Percentiles rank a stretch among this genome's conserved stretches.
Evolutionary conservation across 2,329 filamentous ascomycete species (phyloP).

Genomic region (Teratosphaeria zuluensis): DNA sequence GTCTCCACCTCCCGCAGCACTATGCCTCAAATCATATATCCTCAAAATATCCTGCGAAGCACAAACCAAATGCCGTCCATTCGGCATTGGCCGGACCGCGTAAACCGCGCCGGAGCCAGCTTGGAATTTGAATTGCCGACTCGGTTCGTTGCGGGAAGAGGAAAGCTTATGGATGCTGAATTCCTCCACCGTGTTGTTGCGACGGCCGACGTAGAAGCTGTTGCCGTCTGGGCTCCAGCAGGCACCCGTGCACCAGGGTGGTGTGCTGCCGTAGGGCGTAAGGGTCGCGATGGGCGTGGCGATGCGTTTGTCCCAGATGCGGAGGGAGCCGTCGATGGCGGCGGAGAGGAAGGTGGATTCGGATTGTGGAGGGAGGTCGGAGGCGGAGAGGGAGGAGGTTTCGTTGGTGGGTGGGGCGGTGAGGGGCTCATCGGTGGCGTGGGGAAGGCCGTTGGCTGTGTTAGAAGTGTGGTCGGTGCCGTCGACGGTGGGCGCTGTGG

Average conservation of each 20-base stretch:
- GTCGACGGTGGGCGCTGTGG: conserved; percentile 1
- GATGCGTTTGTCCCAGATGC: conserved; percentile 85
- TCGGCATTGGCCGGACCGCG: conserved; percentile 81
- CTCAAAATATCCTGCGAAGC: conserved; percentile 89
- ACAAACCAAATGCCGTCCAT: conserved; percentile 83
- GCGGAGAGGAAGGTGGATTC: conserved; percentile 81
- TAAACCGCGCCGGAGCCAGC: conserved; percentile 82
- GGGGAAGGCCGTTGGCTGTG: conserved; percentile 41
- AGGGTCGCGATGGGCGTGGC: conserved; percentile 71
- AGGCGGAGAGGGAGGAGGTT: conserved; percentile 7
- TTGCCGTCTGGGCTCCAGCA: conserved; percentile 97
- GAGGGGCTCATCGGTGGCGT: conserved; percentile 36
- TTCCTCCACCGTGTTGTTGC: conserved; percentile 91
- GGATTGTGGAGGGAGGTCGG: conserved; percentile 42
- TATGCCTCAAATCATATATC: conserved; percentile 65
- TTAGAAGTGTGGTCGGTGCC: conserved; percentile 2
- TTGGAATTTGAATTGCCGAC: conserved; percentile 77
- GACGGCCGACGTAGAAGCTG: conserved; percentile 80
- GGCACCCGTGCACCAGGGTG: conserved; percentile 95
- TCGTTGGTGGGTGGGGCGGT: conserved; percentile 28
- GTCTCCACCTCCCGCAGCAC: conserved; percentile 18
- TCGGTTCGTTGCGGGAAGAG: conserved; percentile 54
- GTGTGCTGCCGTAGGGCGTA: conserved; percentile 60
- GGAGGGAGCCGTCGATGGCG: conserved; percentile 74
- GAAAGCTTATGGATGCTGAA: conserved; percentile 67